These are phyloP conservation scores for Penicillium sp. DNA, from an alignment of 2,329 filamentous ascomycete species.

Conservation along the genomic window DNA sequence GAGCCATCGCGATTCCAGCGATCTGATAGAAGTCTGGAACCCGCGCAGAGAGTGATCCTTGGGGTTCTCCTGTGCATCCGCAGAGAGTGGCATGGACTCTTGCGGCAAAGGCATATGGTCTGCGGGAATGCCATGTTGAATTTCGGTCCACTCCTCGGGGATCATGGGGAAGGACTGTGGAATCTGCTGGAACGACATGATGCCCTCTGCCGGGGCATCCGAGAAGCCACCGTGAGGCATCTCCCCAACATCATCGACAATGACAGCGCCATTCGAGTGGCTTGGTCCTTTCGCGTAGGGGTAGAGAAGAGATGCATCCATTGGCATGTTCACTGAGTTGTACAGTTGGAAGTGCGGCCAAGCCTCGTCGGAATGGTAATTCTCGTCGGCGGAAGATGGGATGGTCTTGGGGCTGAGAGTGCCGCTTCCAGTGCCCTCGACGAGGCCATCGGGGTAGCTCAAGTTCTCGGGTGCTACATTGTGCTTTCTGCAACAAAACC, in stretches of 20 bases:
- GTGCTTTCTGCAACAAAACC: slow-evolving; percentile 29
- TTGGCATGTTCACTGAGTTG: slow-evolving; percentile 33
- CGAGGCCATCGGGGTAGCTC: slow-evolving; percentile 27
- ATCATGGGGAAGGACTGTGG: slow-evolving; percentile 30
- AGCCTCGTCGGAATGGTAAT: slow-evolving; percentile 37
- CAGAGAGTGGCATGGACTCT: slow-evolving; percentile 14
- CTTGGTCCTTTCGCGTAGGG: slow-evolving; percentile 32
- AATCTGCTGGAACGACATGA: slow-evolving; percentile 32
- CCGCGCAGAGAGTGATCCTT: slow-evolving; percentile 23
- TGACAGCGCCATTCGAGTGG: slow-evolving; percentile 30
- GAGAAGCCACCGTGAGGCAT: slow-evolving; percentile 27
- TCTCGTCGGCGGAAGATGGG: slow-evolving; percentile 38
- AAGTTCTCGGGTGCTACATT: slow-evolving; percentile 34
- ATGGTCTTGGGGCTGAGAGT: slow-evolving; percentile 39
- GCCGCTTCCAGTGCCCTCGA: slow-evolving; percentile 33
- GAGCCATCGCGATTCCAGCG: slow-evolving; percentile 36
- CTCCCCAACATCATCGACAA: slow-evolving; percentile 37
- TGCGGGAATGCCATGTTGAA: slow-evolving; percentile 13
- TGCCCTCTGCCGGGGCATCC: slow-evolving; percentile 30
- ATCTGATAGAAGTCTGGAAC: slow-evolving; percentile 27
- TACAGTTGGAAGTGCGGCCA: slow-evolving; percentile 40
- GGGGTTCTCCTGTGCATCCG: slow-evolving; percentile 21
- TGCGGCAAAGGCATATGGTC: slow-evolving; percentile 17
- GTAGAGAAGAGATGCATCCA: slow-evolving; percentile 34
- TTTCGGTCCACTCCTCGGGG: slow-evolving; percentile 28